Evolutionary conservation across 441 rosid genomes (phyloP).

Genomic region (Adansonia grandidieri): DNA sequence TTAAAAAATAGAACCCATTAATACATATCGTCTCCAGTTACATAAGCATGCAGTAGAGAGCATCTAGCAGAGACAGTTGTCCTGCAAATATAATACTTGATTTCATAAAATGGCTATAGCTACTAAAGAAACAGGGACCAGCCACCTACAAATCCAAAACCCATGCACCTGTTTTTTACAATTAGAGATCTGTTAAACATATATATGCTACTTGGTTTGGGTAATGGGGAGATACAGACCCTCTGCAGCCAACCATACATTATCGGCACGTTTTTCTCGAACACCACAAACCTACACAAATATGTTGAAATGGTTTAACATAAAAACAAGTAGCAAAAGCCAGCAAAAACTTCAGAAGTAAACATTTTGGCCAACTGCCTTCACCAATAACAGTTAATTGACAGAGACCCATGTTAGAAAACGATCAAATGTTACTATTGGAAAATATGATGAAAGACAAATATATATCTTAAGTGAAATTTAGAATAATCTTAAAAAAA

Average conservation of each 20-base stretch:
- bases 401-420: background rate
- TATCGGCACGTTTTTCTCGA: slow-evolving; percentile 81
- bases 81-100: slow-evolving; percentile 17
- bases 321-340: background rate
- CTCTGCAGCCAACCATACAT: slow-evolving; percentile 94
- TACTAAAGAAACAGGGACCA: slow-evolving; percentile 33
- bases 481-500: background rate
- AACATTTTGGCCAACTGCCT: slow-evolving; percentile 14
- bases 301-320: slow-evolving; percentile 23
- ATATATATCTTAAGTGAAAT: background rate
- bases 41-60: background rate
- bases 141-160: slow-evolving; percentile 41
- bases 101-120: slow-evolving; percentile 29
- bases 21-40: slow-evolving; percentile 1
- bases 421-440: background rate
- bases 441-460: background rate
- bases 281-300: slow-evolving; percentile 76
- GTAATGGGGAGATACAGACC: slow-evolving; percentile 90
- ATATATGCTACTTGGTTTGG: slow-evolving; percentile 47
- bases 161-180: slow-evolving; percentile 42
- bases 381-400: background rate
- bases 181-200: slow-evolving; percentile 8
- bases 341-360: background rate
- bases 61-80: slow-evolving; percentile 17
- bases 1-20: background rate